A percentile compares a stretch with the other conserved stretches of the same genome.
Conservation (phyloP, 345 rosid genomes). For the Pistacia vera region DNA sequence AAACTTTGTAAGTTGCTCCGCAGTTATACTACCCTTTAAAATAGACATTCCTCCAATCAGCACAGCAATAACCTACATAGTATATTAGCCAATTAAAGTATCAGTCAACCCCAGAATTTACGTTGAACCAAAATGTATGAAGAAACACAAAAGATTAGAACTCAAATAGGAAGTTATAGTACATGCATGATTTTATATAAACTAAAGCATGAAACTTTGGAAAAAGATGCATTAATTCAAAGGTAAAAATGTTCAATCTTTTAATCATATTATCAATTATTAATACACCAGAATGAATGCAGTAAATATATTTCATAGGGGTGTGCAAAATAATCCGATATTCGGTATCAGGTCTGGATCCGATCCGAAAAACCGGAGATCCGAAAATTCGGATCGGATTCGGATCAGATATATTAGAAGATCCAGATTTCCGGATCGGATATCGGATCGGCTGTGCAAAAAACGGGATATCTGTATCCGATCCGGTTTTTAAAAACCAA, state of each 20-base stretch:
- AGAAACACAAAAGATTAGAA: not conserved
- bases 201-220: not conserved
- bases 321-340: too few relatives aligned
- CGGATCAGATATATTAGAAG: too few relatives aligned
- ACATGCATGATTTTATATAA: conserved; percentile 4
- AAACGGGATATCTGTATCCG: too few relatives aligned
- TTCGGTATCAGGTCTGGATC: too few relatives aligned
- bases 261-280: not conserved
- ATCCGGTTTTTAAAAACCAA: too few relatives aligned
- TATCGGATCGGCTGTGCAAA: too few relatives aligned
- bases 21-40: conserved; percentile 80
- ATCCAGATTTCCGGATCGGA: too few relatives aligned
- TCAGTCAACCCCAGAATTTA: conserved; percentile 4
- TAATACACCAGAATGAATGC: not conserved
- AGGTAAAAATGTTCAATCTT: not conserved
- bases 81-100: conserved; percentile 16
- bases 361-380: too few relatives aligned
- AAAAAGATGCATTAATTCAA: not conserved
- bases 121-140: not conserved
- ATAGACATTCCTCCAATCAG: conserved; percentile 87
- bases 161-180: conserved; percentile 7
- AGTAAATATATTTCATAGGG: not conserved
- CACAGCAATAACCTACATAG: conserved; percentile 80
- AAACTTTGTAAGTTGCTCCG: conserved; percentile 94
- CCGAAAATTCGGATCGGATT: too few relatives aligned